These are phyloP conservation scores for Hymenoscyphus repandus DNA, from an alignment of 2,329 filamentous ascomycete genomes.

Conservation along the genomic window DNA sequence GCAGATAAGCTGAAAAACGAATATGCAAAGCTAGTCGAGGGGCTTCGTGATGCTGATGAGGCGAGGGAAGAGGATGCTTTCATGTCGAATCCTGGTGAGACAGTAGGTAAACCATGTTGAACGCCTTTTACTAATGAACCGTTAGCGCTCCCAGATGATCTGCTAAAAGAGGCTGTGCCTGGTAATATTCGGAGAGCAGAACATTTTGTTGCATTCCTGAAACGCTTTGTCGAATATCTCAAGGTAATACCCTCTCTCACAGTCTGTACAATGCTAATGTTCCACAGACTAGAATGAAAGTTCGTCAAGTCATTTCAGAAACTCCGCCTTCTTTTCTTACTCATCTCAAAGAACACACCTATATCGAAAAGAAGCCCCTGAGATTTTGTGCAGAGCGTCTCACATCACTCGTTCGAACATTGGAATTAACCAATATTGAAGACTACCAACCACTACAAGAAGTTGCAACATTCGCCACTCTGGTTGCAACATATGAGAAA, in stretches of 20 bases:
- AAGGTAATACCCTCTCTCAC: conserved; percentile 44
- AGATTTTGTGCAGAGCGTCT: conserved; percentile 92
- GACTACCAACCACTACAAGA: conserved; percentile 96
- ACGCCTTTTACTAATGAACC: conserved; percentile 10
- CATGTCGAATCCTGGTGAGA: conserved; percentile 75
- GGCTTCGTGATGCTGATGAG: conserved; percentile 81
- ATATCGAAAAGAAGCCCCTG: conserved; percentile 93
- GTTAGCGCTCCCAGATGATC: conserved; percentile 76
- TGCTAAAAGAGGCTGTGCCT: conserved; percentile 91
- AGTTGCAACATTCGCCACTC: conserved; percentile 93
- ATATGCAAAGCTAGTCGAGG: conserved; percentile 92
- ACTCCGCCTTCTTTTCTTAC: conserved; percentile 90
- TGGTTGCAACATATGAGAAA: conserved; percentile 94
- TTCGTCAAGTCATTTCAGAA: conserved; percentile 93
- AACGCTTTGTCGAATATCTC: conserved; percentile 95
- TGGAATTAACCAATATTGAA: conserved; percentile 96
- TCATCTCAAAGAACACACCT: conserved; percentile 91
- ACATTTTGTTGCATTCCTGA: conserved; percentile 91
- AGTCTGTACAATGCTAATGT: conserved; percentile 8
- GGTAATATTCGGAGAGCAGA: conserved; percentile 95
- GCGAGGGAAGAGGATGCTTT: conserved; percentile 90
- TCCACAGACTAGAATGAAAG: conserved; percentile 88
- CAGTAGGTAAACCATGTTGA: neutral
- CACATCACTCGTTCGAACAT: conserved; percentile 87
- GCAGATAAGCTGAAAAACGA: conserved; percentile 91